phyloP scores from a whole-genome alignment of 306 rosid species.

The Dicorynia guianensis region DNA sequence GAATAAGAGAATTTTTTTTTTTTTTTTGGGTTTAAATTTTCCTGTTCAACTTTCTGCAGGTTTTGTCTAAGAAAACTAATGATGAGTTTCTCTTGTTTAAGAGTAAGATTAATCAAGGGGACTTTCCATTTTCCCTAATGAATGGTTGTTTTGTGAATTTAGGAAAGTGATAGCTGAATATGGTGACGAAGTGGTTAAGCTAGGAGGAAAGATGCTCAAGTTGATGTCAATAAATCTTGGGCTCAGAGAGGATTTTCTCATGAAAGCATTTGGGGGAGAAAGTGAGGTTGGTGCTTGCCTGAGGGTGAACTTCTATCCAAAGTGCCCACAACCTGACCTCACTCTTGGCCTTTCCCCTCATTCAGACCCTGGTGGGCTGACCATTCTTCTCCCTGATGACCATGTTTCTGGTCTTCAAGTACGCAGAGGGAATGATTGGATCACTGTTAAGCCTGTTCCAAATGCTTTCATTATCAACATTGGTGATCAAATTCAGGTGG shows the following conservation, averaged over 20 bases:
- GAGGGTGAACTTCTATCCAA: conserved; percentile 80
- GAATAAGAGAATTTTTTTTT: too few species aligned
- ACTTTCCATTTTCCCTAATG: too few species aligned
- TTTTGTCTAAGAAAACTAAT: too few species aligned
- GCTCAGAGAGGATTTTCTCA: conserved; percentile 59
- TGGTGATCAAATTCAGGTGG: conserved; percentile 83
- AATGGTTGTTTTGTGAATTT: neutral
- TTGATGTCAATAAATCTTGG: conserved; percentile 66
- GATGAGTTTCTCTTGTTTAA: too few species aligned
- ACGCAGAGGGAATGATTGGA: conserved; percentile 55
- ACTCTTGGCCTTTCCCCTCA: conserved; percentile 85
- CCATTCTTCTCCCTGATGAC: conserved; percentile 82
- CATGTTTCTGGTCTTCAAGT: conserved; percentile 84
- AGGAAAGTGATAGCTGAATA: conserved; percentile 63
- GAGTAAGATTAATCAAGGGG: too few species aligned
- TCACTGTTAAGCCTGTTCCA: conserved; percentile 70
- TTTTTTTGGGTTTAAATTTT: too few species aligned
- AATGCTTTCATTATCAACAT: conserved; percentile 78
- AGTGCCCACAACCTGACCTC: conserved; percentile 88
- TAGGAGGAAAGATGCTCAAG: conserved; percentile 66
- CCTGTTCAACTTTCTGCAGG: too few species aligned
- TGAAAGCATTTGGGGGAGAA: conserved; percentile 77
- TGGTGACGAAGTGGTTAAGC: conserved; percentile 58
- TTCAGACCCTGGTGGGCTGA: conserved; percentile 88
- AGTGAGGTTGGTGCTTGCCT: conserved; percentile 66